Percentiles rank a stretch among this genome's conserved stretches.
These are phyloP conservation scores for Sesbania bispinosa DNA, from an alignment of 306 rosid species.

Conservation along the genomic window DNA sequence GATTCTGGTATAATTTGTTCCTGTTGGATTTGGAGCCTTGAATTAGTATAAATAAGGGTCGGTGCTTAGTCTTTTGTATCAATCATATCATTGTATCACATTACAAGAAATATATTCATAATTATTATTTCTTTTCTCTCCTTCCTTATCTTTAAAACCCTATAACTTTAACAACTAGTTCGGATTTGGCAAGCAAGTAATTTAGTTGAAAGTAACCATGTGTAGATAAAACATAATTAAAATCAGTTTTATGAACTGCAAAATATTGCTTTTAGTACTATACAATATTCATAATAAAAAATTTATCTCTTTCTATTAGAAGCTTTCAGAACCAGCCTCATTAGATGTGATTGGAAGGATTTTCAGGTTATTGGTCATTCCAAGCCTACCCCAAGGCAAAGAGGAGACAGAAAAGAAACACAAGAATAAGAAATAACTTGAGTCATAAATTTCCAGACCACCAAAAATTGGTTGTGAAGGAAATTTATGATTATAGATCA, in stretches of 20 bases:
- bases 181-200: constrained; percentile 12
- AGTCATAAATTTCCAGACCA: neutral
- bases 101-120: no score
- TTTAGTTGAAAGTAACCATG: neutral
- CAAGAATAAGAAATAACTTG: neutral
- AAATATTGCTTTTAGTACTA: constrained; percentile 1
- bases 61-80: no score
- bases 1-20: no score
- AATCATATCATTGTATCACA: no score
- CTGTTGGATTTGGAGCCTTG: no score
- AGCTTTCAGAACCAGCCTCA: constrained; percentile 15
- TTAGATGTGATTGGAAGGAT: neutral
- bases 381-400: neutral
- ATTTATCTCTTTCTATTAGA: neutral
- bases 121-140: no score
- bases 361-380: constrained; percentile 3
- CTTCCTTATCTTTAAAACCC: no score
- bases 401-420: constrained; percentile 15
- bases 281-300: neutral
- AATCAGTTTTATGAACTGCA: neutral
- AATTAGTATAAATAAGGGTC: no score
- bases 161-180: no score
- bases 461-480: neutral
- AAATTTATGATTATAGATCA: neutral
- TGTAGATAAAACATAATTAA: neutral